Percentiles rank a stretch among this genome's conserved stretches.
Evolutionary conservation across 805 yeast genomes (phyloP).

Genomic region (Candida argentea): DNA sequence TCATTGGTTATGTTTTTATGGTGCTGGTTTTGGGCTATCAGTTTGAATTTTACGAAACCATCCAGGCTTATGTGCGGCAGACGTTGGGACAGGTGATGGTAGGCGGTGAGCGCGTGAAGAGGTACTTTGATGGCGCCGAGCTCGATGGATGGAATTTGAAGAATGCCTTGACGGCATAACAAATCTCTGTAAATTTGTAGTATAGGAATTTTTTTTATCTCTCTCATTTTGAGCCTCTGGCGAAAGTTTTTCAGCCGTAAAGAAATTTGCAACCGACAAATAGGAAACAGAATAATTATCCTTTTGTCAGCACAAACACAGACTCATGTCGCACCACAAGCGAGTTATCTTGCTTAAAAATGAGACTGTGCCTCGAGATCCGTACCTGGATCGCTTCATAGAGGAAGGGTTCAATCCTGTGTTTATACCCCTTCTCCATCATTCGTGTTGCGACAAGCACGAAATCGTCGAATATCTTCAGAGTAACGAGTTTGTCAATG

Average conservation of each 20-base stretch:
- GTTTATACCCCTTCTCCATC: conserved; percentile 70
- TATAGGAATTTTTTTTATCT: conserved; percentile 1
- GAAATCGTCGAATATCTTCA: conserved; percentile 35
- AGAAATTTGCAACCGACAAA: neutral
- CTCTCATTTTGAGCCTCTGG: neutral
- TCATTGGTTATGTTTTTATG: conserved; percentile 41
- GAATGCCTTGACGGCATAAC: neutral
- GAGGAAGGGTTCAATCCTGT: conserved; percentile 28
- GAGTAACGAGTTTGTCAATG: conserved; percentile 29
- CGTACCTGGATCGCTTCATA: conserved; percentile 41
- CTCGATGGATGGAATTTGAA: neutral
- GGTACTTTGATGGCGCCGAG: conserved; percentile 19
- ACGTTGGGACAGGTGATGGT: conserved; percentile 32
- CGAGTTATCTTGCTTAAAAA: conserved; percentile 56
- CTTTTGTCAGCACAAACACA: neutral
- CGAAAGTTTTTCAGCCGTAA: neutral
- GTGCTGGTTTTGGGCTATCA: conserved; percentile 30
- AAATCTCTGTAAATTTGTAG: no score
- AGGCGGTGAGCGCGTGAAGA: conserved; percentile 31
- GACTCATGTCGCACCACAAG: neutral
- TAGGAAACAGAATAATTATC: neutral
- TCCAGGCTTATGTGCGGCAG: conserved; percentile 24
- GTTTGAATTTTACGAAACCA: conserved; percentile 24
- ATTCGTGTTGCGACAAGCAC: conserved; percentile 41
- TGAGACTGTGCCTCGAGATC: conserved; percentile 57